Evolutionary conservation across 805 yeast species (phyloP), one percentile per base, ranked within the genome.

Genomic region (Metschnikowia continentalis): DNA sequence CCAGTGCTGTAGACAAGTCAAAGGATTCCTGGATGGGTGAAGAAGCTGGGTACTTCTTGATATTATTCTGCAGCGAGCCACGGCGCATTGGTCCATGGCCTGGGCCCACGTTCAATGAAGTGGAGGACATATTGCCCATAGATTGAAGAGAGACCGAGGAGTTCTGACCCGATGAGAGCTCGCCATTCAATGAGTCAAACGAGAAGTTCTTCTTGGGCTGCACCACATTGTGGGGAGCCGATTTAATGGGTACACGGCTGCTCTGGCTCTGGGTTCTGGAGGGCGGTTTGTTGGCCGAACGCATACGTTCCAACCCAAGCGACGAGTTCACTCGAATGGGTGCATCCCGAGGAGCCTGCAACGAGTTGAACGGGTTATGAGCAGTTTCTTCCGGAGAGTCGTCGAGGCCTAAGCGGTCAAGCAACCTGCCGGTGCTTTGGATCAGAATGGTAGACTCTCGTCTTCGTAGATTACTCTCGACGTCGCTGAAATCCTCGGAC

Each of bases 341-440:
- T 19, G 48, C 44, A 37, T 46, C 52, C 15, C 49, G 32, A 19
- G 52, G 38, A 10, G 48, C 50, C 11, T 43, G 52, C 32, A 43
- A 15, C 23, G 46, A 38, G 35, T 42, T 42, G 15, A 38, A 20
- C 22, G 42, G 41, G 19, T 30, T 42, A 26, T 49, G 49, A 15
- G 22, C 32, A 4, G 48, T 35, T 14, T 49, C 50, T 32, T 54
- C 42, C 39, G 62, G 69, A 33, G 55, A 63, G 15, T 58, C 60
- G 32, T 68, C 71, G 17, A 70, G 57, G 6, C 63, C 70, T 42
- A 71, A 55, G 5, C 75, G 62, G 36, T 54, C 57, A 32, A 47
- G 44, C 17, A 45, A 42, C n/a, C 58, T 40, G 20, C 56, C 56
- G 4, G 52, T 48, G 39, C 59, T 53, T 32, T 49, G 56, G n/a